These are phyloP conservation scores for Panus rudis DNA, from an alignment of 768 basidiomycete species.

Conservation along the genomic window DNA sequence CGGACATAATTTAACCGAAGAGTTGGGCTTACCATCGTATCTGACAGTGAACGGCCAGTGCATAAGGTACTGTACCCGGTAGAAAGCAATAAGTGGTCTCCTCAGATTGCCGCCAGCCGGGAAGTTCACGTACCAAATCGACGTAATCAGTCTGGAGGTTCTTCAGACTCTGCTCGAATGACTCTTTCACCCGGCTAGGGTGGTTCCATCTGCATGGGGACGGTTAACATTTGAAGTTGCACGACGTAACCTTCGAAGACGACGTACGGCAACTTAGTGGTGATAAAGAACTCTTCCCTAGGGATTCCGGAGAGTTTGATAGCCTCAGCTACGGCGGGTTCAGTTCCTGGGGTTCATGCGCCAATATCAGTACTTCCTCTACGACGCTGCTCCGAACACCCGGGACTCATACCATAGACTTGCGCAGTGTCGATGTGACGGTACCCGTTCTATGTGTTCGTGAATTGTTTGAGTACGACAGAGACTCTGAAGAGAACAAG, in stretches of 20 bases:
- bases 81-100: background rate
- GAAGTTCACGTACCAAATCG: constrained; percentile 19
- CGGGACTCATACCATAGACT: constrained; percentile 15
- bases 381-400: background rate
- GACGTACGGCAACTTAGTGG: constrained; percentile 39
- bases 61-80: constrained; percentile 34
- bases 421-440: constrained; percentile 27
- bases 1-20: background rate
- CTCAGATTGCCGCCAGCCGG: background rate
- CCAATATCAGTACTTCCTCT: background rate
- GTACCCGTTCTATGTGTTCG: constrained; percentile 23
- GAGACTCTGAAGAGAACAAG: no score
- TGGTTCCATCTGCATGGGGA: constrained; percentile 28
- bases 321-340: constrained; percentile 17
- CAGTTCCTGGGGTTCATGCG: constrained; percentile 14
- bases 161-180: constrained; percentile 22
- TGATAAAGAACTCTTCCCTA: constrained; percentile 62
- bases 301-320: constrained; percentile 46
- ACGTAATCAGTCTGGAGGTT: constrained; percentile 25
- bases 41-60: constrained; percentile 41
- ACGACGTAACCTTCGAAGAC: no score
- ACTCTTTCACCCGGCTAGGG: constrained; percentile 22
- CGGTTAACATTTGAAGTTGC: background rate
- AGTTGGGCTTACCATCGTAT: constrained; percentile 23
- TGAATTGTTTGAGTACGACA: no score